Base-by-base conservation (phyloP, 495 filamentous ascomycete genomes). In the Trichoderma reesei region DNA sequence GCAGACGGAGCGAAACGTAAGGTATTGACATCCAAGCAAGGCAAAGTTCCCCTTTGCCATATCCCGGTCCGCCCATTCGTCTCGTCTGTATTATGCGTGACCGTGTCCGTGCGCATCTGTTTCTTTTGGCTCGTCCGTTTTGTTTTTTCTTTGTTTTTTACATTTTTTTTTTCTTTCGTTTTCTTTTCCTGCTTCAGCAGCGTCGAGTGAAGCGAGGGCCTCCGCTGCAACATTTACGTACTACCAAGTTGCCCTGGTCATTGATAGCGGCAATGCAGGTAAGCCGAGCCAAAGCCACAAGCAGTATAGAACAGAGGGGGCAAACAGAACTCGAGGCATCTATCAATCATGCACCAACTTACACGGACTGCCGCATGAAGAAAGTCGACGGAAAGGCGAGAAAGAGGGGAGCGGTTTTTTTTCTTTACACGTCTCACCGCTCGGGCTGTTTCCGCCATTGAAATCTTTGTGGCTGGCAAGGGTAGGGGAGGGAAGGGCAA, bases 231-330 rank as follows among this genome's bases (percentile, higher is more conserved):
- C 16, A 48, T 48, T 48, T 48, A 39, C 37, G 37, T 14, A n/a
- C 5, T n/a, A n/a, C n/a, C n/a, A n/a, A n/a, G n/a, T n/a, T n/a
- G n/a, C n/a, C n/a, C n/a, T n/a, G n/a, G n/a, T n/a, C n/a, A n/a
- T 7, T 34, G 11, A 8, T 31, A 31, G 34, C 11, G 20, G n/a
- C 6, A 56, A 56, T 56, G 51, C 51, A 56, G 20, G 51, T 33
- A 56, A 56, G 51, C 51, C 34, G 51, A 56, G 51, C 41, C 51
- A 56, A 26, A 34, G 51, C 51, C 51, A 56, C 51, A 11, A n/a
- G n/a, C 51, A n/a, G 34, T 9, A 56, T 31, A 26, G 31, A 56
- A 56, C 51, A n/a, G n/a, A n/a, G n/a, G n/a, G n/a, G n/a, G n/a
- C n/a, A n/a, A n/a, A n/a, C n/a, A n/a, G n/a, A n/a, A n/a, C n/a